A percentile compares a stretch with the other conserved stretches of the same genome.
Evolutionary conservation across 805 yeast genomes (phyloP).

Genomic region (Wickerhamomyces xylosicus): DNA sequence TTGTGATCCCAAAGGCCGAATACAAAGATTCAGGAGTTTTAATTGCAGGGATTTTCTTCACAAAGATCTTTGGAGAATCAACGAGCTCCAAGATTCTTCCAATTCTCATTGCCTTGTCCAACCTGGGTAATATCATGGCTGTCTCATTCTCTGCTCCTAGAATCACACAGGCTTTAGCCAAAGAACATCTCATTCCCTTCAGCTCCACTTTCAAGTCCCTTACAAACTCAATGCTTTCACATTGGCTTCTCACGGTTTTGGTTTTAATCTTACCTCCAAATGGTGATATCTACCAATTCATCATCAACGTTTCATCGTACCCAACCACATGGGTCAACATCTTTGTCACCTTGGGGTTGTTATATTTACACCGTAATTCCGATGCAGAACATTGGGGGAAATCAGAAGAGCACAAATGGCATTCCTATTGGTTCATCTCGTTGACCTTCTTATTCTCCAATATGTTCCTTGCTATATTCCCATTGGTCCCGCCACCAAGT

Average conservation of each 20-base stretch:
- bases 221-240: slow-evolving; percentile 36
- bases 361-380: slow-evolving; percentile 36
- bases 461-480: slow-evolving; percentile 40
- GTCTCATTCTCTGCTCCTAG: slow-evolving; percentile 52
- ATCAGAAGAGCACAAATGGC: slow-evolving; percentile 14
- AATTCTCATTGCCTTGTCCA: slow-evolving; percentile 47
- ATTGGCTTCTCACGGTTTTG: slow-evolving; percentile 45
- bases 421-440: slow-evolving; percentile 20
- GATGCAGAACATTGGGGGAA: slow-evolving; percentile 31
- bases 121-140: slow-evolving; percentile 55
- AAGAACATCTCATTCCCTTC: slow-evolving; percentile 39
- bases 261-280: slow-evolving; percentile 51
- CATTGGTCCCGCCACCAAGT: slow-evolving; percentile 44
- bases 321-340: slow-evolving; percentile 54
- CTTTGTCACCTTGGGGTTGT: slow-evolving; percentile 39
- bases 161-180: slow-evolving; percentile 49
- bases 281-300: slow-evolving; percentile 52
- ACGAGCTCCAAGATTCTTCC: slow-evolving; percentile 41
- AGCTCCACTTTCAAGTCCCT: slow-evolving; percentile 33
- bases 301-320: slow-evolving; percentile 51
- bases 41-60: slow-evolving; percentile 53
- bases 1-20: slow-evolving; percentile 33
- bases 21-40: slow-evolving; percentile 46
- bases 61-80: slow-evolving; percentile 46
- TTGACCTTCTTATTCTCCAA: slow-evolving; percentile 34